Conservation (phyloP, 768 basidiomycete species). For the Lyophyllum shimeji region DNA sequence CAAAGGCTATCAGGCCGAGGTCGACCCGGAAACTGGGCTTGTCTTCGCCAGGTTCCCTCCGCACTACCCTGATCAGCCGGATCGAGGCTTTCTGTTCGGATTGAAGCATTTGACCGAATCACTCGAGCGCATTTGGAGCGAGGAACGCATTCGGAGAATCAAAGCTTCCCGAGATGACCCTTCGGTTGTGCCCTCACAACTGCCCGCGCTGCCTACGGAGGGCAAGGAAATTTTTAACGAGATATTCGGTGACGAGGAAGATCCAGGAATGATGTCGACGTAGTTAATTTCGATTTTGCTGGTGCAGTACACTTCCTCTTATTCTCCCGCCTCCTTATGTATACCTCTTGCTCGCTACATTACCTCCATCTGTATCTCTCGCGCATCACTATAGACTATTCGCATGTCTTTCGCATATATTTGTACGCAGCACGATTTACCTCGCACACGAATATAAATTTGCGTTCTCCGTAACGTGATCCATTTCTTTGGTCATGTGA, state of each 20-base stretch:
- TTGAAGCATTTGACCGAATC: constrained; percentile 76
- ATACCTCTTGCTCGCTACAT: constrained; percentile 12
- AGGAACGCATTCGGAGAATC: constrained; percentile 72
- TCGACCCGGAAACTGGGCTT: constrained; percentile 80
- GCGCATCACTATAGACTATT: constrained; percentile 6
- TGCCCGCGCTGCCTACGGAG: constrained; percentile 65
- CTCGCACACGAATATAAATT: not conserved
- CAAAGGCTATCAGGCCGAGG: constrained; percentile 79
- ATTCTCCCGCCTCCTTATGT: constrained; percentile 9
- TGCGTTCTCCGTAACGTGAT: constrained; percentile 2
- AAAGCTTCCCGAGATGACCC: constrained; percentile 63
- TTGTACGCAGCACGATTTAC: constrained; percentile 9
- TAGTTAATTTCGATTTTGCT: constrained; percentile 26
- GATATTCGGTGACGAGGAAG: constrained; percentile 66
- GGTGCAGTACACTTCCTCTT: constrained; percentile 5
- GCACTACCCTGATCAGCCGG: constrained; percentile 84
- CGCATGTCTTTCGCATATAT: constrained; percentile 1
- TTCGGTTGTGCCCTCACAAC: constrained; percentile 41
- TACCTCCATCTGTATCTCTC: constrained; percentile 12
- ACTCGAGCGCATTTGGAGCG: constrained; percentile 84
- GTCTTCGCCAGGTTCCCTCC: constrained; percentile 94
- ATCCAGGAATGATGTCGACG: constrained; percentile 76
- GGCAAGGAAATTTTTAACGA: constrained; percentile 81
- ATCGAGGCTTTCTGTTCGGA: constrained; percentile 93
- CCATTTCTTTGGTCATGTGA: constrained; percentile 7